Evolutionary conservation across 768 basidiomycete species (phyloP), one percentile per base, ranked within the genome.

Genomic region (Cyclocybe cylindracea): DNA sequence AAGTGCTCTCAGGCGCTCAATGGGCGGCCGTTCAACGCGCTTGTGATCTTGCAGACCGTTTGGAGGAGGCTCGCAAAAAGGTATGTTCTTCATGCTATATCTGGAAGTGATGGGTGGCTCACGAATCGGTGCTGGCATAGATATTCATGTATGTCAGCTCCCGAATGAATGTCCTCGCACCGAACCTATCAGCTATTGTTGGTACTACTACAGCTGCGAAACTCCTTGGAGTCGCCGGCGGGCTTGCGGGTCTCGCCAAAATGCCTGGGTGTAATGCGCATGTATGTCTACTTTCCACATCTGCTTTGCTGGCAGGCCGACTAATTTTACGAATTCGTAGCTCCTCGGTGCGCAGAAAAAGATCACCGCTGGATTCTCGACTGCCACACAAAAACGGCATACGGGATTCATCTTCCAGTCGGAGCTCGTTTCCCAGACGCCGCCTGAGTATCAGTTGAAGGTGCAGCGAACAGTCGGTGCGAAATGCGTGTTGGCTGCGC

Each of bases 81-180:
- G 94, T 90, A 49, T 41, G 62, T 59, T 14, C 6, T 34, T 52
- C 35, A 32, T 32, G 18, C 48, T 5, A 18, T 39, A 33, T 24
- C 24, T 5, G 24, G 24, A 24, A 5, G 5, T 24, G 5, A 2
- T 24, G n/a, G 5, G 24, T 24, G 5, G 24, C 24, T 24, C 24
- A 24, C 24, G 24, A 24, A 24, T 24, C 24, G 2, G 24, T 24
- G 24, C 24, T 24, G 24, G 24, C 5, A 5, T 5, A 95, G 90
- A 99, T 98, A 62, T 96, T 98, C 74, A 87, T 91, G 79, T 99
- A 98, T 82, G 97, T 99, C 70, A 96, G 95, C 78, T 96, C 93
- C 62, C 84, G 97, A 76, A 98, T 99, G 93, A 92, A 93, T 75
- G 84, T 94, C 51, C 88, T 99, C 65, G 96, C 97, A 61, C 97